These are phyloP conservation scores for Crithidia mellificae DNA, from an alignment of 208 protist species.

Conservation along the genomic window DNA sequence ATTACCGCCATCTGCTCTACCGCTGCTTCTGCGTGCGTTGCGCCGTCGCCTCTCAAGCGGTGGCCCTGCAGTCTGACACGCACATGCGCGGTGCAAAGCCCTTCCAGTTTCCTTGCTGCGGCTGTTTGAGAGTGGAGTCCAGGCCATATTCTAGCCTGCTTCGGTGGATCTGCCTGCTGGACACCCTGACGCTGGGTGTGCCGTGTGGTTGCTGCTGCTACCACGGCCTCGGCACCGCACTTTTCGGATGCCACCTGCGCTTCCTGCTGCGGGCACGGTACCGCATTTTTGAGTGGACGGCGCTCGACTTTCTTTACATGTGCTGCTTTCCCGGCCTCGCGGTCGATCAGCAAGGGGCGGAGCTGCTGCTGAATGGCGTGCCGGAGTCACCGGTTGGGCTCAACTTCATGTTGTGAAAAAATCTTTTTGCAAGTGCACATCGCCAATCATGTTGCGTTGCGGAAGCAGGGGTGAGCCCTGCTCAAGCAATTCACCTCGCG, in stretches of 20 bases:
- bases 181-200: conserved; percentile 49
- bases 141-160: conserved; percentile 34
- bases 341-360: conserved; percentile 62
- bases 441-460: not conserved
- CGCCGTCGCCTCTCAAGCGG: conserved; percentile 56
- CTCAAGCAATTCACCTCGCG: no score
- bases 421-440: conserved; percentile 1
- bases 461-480: no score
- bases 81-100: conserved; percentile 34
- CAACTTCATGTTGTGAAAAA: conserved; percentile 23
- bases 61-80: conserved; percentile 54
- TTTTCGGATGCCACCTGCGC: conserved; percentile 67
- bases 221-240: conserved; percentile 63
- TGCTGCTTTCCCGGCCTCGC: conserved; percentile 52
- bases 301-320: conserved; percentile 35
- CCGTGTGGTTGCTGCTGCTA: conserved; percentile 64
- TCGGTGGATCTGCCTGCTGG: conserved; percentile 41
- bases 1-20: conserved; percentile 38
- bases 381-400: conserved; percentile 15
- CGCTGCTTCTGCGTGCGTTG: conserved; percentile 70
- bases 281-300: conserved; percentile 39
- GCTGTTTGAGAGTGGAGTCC: conserved; percentile 37
- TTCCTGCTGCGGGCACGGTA: conserved; percentile 74
- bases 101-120: conserved; percentile 37
- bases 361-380: conserved; percentile 45